phyloP scores from a whole-genome alignment of 495 filamentous ascomycete genomes.

The Lepraria neglecta region DNA sequence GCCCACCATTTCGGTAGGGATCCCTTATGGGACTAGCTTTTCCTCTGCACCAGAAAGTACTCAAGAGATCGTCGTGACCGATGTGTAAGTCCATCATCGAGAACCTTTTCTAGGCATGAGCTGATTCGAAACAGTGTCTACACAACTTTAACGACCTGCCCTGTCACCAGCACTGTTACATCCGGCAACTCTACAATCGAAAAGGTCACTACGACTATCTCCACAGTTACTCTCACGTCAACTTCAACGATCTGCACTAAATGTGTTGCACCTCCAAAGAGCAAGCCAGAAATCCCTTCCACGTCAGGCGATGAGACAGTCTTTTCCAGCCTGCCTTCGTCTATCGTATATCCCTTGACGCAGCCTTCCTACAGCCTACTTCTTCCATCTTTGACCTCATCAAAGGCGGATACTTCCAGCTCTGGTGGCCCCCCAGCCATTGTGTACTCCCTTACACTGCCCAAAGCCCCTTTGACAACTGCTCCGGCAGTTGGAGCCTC shows the following conservation, averaged over 20 bases:
- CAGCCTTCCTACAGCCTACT: not conserved
- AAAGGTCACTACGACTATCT: conserved; percentile 22
- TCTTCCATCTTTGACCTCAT: not conserved
- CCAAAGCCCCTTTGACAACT: not conserved
- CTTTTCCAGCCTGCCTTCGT: not conserved
- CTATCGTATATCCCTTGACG: not conserved
- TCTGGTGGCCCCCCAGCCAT: not conserved
- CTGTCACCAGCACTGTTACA: conserved; percentile 24
- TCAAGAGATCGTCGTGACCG: conserved; percentile 10
- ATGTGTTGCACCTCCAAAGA: conserved; percentile 24
- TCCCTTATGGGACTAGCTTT: not conserved
- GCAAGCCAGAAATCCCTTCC: conserved; percentile 1
- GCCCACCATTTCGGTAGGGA: not conserved
- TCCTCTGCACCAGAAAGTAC: conserved; percentile 9
- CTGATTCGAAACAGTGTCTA: conserved; percentile 12
- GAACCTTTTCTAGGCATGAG: not conserved
- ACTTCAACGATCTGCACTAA: conserved; percentile 26
- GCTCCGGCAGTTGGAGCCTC: not conserved
- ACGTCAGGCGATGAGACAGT: not conserved
- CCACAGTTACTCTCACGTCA: conserved; percentile 21
- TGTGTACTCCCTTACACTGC: not conserved
- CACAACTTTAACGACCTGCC: conserved; percentile 25
- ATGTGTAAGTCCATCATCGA: conserved; percentile 5
- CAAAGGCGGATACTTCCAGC: not conserved
- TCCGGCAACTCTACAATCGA: conserved; percentile 18